These are phyloP conservation scores for Prunus dulcis DNA, from an alignment of 306 rosid genomes.

Conservation along the genomic window DNA sequence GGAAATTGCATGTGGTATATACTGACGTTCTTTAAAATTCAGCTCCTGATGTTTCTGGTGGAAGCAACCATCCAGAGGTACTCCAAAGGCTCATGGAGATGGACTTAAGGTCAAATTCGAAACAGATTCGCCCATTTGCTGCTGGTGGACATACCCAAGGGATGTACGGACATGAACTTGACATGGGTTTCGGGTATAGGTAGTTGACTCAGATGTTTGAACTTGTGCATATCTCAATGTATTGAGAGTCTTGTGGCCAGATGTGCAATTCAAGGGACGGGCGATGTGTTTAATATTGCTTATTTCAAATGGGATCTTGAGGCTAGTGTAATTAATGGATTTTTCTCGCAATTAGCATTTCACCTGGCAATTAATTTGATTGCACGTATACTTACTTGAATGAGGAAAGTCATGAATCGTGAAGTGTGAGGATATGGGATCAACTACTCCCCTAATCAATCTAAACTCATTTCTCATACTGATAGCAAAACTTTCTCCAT, in stretches of 20 bases:
- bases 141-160: constrained; percentile 48
- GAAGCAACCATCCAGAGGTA: constrained; percentile 78
- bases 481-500: too few species aligned
- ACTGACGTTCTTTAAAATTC: constrained; percentile 19
- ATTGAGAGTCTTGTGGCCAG: constrained; percentile 24
- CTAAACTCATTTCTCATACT: too few species aligned
- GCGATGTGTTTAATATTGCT: constrained; percentile 12
- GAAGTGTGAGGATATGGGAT: not conserved
- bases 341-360: constrained; percentile 5
- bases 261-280: constrained; percentile 29
- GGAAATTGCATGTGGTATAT: not conserved
- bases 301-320: constrained; percentile 15
- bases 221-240: constrained; percentile 47
- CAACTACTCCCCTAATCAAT: too few species aligned
- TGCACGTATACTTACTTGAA: not conserved
- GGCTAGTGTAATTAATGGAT: constrained; percentile 38
- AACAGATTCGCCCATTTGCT: constrained; percentile 39
- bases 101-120: constrained; percentile 71
- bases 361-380: not conserved
- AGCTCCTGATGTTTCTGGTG: constrained; percentile 62
- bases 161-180: constrained; percentile 67
- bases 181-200: constrained; percentile 81
- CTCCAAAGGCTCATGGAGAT: constrained; percentile 80
- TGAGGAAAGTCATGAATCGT: too few species aligned
- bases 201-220: constrained; percentile 31